A percentile compares a stretch with the other conserved stretches of the same genome.
Conservation (phyloP, 139 green algal species). For the Haematococcus sp. region DNA sequence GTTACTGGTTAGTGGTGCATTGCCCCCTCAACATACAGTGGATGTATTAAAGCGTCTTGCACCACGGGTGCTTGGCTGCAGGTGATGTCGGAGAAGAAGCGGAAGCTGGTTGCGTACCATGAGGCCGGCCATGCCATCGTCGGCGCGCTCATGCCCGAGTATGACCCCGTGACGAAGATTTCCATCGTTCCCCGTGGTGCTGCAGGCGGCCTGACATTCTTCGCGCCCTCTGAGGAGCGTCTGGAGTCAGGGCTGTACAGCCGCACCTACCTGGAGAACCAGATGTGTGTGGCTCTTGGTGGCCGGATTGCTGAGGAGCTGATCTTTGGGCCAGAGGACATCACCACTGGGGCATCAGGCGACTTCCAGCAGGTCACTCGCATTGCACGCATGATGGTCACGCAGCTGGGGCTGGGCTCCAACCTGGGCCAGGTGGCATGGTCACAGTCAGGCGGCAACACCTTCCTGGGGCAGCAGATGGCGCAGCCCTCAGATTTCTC, state of each 20-base stretch:
- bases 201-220: conserved; percentile 95
- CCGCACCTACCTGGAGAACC: conserved; percentile 84
- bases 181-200: conserved; percentile 94
- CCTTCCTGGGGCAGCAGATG: conserved; percentile 86
- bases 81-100: conserved; percentile 95
- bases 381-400: conserved; percentile 90
- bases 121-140: conserved; percentile 74
- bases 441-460: conserved; percentile 57
- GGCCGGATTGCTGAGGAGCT: conserved; percentile 98
- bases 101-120: conserved; percentile 96
- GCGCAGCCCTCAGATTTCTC: conserved; percentile 86
- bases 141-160: conserved; percentile 98
- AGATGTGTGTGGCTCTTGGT: conserved; percentile 91
- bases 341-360: conserved; percentile 87
- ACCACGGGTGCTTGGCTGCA: conserved; percentile 33
- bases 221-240: conserved; percentile 86
- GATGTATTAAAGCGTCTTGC: neutral
- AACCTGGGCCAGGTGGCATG: conserved; percentile 89
- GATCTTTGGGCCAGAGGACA: conserved; percentile 95
- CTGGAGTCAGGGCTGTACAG: conserved; percentile 90
- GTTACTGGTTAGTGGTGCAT: too few species aligned
- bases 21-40: too few species aligned
- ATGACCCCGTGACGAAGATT: conserved; percentile 99
- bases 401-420: conserved; percentile 93
- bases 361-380: conserved; percentile 52